These are phyloP conservation scores for Kwoniella sp. DNA, from an alignment of 768 basidiomycete species.

Conservation along the genomic window DNA sequence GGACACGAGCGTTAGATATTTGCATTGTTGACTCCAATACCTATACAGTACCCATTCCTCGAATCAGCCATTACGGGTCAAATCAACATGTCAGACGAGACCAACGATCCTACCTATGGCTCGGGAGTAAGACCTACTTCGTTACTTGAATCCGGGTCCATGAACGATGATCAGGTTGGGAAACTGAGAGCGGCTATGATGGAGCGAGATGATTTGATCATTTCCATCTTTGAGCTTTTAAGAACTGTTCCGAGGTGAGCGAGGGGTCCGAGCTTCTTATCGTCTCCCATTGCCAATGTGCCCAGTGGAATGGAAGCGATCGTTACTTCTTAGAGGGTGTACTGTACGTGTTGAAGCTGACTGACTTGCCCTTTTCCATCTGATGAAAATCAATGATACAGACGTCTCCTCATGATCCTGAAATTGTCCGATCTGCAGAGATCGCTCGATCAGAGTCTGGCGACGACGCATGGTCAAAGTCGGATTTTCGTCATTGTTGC, in stretches of 20 bases:
- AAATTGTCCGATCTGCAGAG: constrained; percentile 76
- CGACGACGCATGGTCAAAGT: constrained; percentile 73
- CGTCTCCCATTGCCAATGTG: too few species aligned
- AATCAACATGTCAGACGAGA: constrained; percentile 61
- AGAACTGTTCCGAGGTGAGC: constrained; percentile 81
- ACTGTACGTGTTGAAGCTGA: not conserved
- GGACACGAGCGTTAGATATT: too few species aligned
- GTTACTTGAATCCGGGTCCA: constrained; percentile 35
- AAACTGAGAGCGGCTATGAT: constrained; percentile 80
- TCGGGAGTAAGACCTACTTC: constrained; percentile 26
- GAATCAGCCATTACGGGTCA: constrained; percentile 90
- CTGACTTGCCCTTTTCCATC: too few species aligned
- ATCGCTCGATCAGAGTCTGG: constrained; percentile 79
- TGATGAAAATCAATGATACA: too few species aligned
- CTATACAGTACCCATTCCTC: constrained; percentile 79
- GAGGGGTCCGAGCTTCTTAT: constrained; percentile 8
- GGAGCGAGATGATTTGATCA: constrained; percentile 75
- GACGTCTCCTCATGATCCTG: constrained; percentile 59
- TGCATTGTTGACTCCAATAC: too few species aligned
- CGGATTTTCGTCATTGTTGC: constrained; percentile 91
- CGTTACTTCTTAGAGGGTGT: too few species aligned
- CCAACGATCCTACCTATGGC: constrained; percentile 2
- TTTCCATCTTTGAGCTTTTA: constrained; percentile 83
- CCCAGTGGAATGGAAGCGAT: too few species aligned
- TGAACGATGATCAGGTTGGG: constrained; percentile 73